phyloP scores from a whole-genome alignment of 2,329 filamentous ascomycete genomes.

The Penicillium sp. region DNA sequence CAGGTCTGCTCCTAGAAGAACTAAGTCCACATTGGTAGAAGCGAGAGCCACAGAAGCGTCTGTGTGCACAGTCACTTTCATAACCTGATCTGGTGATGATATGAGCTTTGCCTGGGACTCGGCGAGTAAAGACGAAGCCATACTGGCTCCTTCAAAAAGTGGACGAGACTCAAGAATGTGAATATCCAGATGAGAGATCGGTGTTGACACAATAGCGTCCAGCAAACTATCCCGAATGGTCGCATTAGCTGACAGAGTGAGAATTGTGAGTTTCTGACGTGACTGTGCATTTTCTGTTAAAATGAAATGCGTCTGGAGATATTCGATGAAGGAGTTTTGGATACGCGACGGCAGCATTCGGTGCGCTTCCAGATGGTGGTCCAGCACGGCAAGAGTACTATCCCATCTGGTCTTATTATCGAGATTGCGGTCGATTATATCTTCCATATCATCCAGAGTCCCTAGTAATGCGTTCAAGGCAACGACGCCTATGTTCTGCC shows the following conservation, averaged over 20 bases:
- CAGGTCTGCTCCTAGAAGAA: conserved; percentile 66
- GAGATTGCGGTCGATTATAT: conserved; percentile 24
- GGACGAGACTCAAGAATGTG: conserved; percentile 68
- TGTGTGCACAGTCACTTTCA: conserved; percentile 55
- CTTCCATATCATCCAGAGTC: conserved; percentile 25
- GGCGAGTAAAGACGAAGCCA: conserved; percentile 47
- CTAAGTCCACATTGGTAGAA: conserved; percentile 53
- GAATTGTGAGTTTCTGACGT: conserved; percentile 46
- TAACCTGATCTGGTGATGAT: conserved; percentile 14
- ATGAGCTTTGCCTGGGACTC: conserved; percentile 23
- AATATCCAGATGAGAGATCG: conserved; percentile 50
- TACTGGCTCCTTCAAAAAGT: conserved; percentile 63
- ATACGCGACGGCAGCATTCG: conserved; percentile 24
- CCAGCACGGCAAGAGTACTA: conserved; percentile 24
- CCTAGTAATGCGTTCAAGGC: conserved; percentile 46
- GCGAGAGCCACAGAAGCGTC: conserved; percentile 62
- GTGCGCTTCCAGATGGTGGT: conserved; percentile 26
- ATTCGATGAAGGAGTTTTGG: conserved; percentile 26
- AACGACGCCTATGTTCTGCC: conserved; percentile 66
- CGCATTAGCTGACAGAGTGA: conserved; percentile 65
- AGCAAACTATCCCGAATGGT: conserved; percentile 57
- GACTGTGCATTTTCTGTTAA: not conserved
- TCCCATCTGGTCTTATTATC: conserved; percentile 18
- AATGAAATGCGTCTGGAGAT: conserved; percentile 23
- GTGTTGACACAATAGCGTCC: conserved; percentile 38